Evolutionary conservation across 2,329 filamentous ascomycete genomes (phyloP).

Genomic region (Sordariomycetes sp.): DNA sequence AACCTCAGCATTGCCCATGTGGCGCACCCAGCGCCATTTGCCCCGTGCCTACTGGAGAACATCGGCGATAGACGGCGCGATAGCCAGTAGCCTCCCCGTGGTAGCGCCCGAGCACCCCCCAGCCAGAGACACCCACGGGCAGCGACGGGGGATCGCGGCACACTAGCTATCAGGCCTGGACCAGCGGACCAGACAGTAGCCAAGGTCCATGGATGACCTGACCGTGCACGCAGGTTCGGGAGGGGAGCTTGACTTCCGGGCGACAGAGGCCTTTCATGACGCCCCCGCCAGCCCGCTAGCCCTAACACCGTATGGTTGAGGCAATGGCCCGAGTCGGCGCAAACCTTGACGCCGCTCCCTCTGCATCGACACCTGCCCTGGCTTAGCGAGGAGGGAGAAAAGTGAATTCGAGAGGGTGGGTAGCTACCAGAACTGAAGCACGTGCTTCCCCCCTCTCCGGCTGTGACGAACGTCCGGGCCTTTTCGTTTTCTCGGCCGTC

Average conservation of each 20-base stretch:
- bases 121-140: neutral
- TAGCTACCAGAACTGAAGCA: neutral
- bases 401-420: neutral
- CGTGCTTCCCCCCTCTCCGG: too few species aligned
- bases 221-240: neutral
- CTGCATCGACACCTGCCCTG: neutral
- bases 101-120: neutral
- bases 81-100: neutral
- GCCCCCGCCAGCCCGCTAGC: neutral
- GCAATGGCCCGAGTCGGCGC: slow-evolving; percentile 1
- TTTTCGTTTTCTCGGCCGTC: neutral
- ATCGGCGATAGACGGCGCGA: neutral
- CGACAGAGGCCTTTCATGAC: neutral
- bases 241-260: neutral
- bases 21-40: neutral
- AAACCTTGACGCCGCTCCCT: slow-evolving; percentile 4
- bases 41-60: neutral
- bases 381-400: neutral
- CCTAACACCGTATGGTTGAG: slow-evolving; percentile 4
- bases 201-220: neutral
- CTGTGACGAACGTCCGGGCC: neutral
- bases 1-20: neutral
- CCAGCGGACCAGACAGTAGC: neutral
- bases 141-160: neutral
- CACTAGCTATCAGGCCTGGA: neutral